Evolutionary conservation across 495 filamentous ascomycete genomes (phyloP), one percentile per base, ranked within the genome.

Genomic region (Aspergillus cavernicola): DNA sequence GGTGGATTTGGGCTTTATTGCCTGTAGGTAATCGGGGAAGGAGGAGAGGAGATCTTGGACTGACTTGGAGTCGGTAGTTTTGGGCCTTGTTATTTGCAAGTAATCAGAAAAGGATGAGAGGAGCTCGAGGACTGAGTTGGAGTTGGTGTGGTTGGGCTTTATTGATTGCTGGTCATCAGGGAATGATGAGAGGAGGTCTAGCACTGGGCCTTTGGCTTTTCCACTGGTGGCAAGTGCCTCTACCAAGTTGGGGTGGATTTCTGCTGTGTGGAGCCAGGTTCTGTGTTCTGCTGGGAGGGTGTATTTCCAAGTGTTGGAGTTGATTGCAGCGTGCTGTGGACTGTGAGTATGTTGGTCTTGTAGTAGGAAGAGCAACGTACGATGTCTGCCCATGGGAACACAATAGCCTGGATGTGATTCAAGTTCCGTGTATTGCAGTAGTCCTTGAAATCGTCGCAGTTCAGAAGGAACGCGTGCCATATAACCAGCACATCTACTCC

Each of bases 391-490:
- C 62, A 65, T 24, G 62, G 62, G 28, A 65, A 61, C 0, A 26
- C n/a, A 3, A 56, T 35, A 10, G 36, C 31, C 6, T 50, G 56
- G 8, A 57, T 42, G 12, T 28, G 46, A 6, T 43, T 1, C 7
- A 61, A 29, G 0, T 53, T 36, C 2, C 50, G 6, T 6, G 12
- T 19, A 0, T 10, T 31, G 35, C 58, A 61, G 40, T 54, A 57
- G 0, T 19, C 20, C 4, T 52, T 39, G 42, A 60, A 60, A 10
- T 57, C 52, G 13, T 19, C 18, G 1, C 57, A 53, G 40, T 63
- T 63, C 11, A 63, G 36, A 7, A 66, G 31, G 22, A 61, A 63
- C 0, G 63, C 57, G 36, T 66, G 63, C 63, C 59, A 66, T 15
- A 62, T 55, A 31, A 61, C 51, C 2, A 66, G 55, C 7, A 66